Evolutionary conservation across 176 grass and related monocot species (phyloP).

Genomic region (Musa schizocarpa): DNA sequence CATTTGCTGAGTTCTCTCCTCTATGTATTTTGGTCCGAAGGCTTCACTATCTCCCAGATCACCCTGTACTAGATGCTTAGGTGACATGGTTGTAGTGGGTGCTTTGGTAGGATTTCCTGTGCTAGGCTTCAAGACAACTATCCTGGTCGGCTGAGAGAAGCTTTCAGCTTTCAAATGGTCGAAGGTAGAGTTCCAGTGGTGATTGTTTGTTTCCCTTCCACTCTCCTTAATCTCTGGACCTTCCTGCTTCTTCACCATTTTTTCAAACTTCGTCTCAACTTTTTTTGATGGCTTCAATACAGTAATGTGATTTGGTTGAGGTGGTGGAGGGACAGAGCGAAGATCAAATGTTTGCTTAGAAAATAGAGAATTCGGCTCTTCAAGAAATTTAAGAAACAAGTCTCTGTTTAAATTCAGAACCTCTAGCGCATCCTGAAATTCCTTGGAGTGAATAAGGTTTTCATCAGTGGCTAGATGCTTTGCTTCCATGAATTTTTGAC

Average conservation of each 20-base stretch:
- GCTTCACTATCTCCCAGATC: conserved; percentile 21
- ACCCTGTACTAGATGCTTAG: conserved; percentile 19
- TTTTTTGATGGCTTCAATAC: conserved; percentile 80
- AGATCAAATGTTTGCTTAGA: conserved; percentile 21
- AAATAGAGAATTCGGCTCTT: conserved; percentile 71
- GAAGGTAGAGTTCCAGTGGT: conserved; percentile 37
- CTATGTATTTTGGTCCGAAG: conserved; percentile 9
- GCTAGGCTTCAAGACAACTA: conserved; percentile 86
- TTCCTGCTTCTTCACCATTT: conserved; percentile 19
- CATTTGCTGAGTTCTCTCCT: conserved; percentile 22
- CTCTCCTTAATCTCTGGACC: conserved; percentile 26
- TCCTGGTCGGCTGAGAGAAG: conserved; percentile 62
- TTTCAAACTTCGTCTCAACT: conserved; percentile 37
- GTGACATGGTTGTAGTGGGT: conserved; percentile 17
- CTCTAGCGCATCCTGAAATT: conserved; percentile 84
- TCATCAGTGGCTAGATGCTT: conserved; percentile 65
- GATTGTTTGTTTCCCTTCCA: conserved; percentile 22
- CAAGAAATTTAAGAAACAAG: conserved; percentile 86
- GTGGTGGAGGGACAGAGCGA: conserved; percentile 12
- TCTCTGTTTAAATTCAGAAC: conserved; percentile 86
- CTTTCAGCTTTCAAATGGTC: conserved; percentile 32
- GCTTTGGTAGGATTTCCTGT: conserved; percentile 30
- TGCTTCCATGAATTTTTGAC: conserved; percentile 79
- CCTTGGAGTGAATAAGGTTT: conserved; percentile 48
- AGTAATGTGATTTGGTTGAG: conserved; percentile 68